Percentiles rank a stretch among this genome's conserved stretches.
phyloP scores from a whole-genome alignment of 495 filamentous ascomycete genomes.

The Penicillium bovifimosum region DNA sequence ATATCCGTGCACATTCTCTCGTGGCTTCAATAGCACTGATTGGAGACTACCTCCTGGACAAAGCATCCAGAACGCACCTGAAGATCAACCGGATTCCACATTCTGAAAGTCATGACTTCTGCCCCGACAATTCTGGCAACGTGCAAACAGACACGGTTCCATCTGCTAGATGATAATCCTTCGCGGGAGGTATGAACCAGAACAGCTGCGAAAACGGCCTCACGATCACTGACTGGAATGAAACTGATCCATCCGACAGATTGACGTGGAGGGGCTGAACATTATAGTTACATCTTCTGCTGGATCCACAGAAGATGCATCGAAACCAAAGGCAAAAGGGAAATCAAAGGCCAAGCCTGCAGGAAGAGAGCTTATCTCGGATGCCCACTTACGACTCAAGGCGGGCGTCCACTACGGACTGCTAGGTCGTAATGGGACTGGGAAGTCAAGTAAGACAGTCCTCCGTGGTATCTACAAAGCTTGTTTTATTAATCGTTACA shows the following conservation, averaged over 20 bases:
- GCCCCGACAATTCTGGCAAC: constrained; percentile 38
- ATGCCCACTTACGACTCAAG: constrained; percentile 64
- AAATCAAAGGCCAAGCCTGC: constrained; percentile 50
- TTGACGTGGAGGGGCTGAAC: constrained; percentile 62
- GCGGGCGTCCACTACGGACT: constrained; percentile 67
- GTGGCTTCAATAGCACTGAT: too few relatives aligned
- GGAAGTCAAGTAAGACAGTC: constrained; percentile 63
- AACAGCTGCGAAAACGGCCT: background rate
- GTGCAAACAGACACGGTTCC: constrained; percentile 44
- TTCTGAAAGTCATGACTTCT: constrained; percentile 10
- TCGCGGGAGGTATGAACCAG: constrained; percentile 37
- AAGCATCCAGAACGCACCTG: too few relatives aligned
- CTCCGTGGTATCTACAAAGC: too few relatives aligned
- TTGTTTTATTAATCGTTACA: constrained; percentile 18
- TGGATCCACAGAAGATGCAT: constrained; percentile 21
- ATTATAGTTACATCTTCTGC: constrained; percentile 51
- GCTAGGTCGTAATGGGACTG: constrained; percentile 71
- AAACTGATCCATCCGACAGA: constrained; percentile 29
- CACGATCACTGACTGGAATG: constrained; percentile 1
- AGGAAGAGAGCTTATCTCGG: constrained; percentile 60
- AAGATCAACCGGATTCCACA: too few relatives aligned
- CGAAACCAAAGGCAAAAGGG: constrained; percentile 39
- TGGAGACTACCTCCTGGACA: too few relatives aligned
- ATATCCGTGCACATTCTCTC: background rate
- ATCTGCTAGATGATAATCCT: constrained; percentile 38